Evolutionary conservation across 108 stramenopile species (phyloP).

Genomic region (Parietichytrium sp.): DNA sequence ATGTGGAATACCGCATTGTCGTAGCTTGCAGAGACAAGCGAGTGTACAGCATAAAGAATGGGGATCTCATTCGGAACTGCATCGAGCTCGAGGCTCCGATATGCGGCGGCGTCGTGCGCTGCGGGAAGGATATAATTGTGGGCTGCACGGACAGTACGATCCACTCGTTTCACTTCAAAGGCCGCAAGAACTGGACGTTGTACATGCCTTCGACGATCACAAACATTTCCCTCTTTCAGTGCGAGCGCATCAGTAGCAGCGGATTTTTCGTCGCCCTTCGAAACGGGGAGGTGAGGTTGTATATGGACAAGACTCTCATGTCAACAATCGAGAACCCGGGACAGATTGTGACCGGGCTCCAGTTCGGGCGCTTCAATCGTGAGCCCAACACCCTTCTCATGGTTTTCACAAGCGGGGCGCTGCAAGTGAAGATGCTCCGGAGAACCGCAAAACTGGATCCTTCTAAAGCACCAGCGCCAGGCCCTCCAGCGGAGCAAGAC

Average conservation of each 20-base stretch:
- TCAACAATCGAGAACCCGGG: slow-evolving; percentile 46
- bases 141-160: slow-evolving; percentile 57
- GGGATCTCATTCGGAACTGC: slow-evolving; percentile 51
- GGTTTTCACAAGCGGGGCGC: slow-evolving; percentile 50
- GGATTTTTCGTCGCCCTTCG: slow-evolving; percentile 57
- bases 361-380: slow-evolving; percentile 57
- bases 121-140: slow-evolving; percentile 50
- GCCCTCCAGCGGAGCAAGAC: slow-evolving; percentile 67
- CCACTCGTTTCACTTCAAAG: slow-evolving; percentile 55
- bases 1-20: slow-evolving; percentile 61
- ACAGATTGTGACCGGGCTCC: slow-evolving; percentile 50
- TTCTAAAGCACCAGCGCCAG: slow-evolving; percentile 4
- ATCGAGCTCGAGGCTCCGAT: slow-evolving; percentile 56
- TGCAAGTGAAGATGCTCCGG: slow-evolving; percentile 60
- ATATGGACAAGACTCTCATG: slow-evolving; percentile 57
- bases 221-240: slow-evolving; percentile 31
- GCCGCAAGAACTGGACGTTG: slow-evolving; percentile 49
- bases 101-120: slow-evolving; percentile 50
- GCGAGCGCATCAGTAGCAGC: slow-evolving; percentile 35
- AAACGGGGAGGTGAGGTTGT: slow-evolving; percentile 57
- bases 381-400: slow-evolving; percentile 56
- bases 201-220: slow-evolving; percentile 48
- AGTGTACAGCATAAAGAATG: slow-evolving; percentile 57
- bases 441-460: slow-evolving; percentile 46
- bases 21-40: slow-evolving; percentile 58